A percentile compares a stretch with the other conserved stretches of the same genome.
phyloP scores from a whole-genome alignment of 257 asterid genomes.

The Pogostemon cablin region DNA sequence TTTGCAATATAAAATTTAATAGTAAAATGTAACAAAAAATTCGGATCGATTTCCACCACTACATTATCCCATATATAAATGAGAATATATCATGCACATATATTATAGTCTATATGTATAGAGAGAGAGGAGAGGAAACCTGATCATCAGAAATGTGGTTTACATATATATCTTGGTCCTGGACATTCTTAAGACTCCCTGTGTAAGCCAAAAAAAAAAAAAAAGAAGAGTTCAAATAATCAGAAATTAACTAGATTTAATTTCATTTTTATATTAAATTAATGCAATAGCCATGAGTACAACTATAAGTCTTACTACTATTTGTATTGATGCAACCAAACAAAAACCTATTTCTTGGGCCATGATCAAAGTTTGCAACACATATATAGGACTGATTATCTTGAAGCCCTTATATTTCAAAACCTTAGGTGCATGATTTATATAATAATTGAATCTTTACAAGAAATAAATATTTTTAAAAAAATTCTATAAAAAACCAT shows the following conservation, averaged over 20 bases:
- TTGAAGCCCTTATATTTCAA: background rate
- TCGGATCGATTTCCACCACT: too few relatives aligned
- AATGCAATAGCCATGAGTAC: too few relatives aligned
- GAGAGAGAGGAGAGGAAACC: slow-evolving; percentile 28
- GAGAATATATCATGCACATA: background rate
- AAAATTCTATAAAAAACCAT: background rate
- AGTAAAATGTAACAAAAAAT: too few relatives aligned
- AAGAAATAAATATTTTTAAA: background rate
- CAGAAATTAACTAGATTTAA: background rate
- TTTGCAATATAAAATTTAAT: too few relatives aligned
- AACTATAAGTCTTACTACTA: too few relatives aligned
- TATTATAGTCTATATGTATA: background rate
- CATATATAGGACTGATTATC: too few relatives aligned
- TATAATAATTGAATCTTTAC: background rate
- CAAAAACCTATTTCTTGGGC: background rate
- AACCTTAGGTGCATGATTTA: background rate
- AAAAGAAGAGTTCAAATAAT: background rate
- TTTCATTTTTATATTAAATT: background rate
- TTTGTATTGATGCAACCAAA: too few relatives aligned
- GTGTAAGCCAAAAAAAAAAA: slow-evolving; percentile 18
- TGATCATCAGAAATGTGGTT: slow-evolving; percentile 21
- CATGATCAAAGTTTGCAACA: background rate
- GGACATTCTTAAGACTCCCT: slow-evolving; percentile 36
- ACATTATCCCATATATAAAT: too few relatives aligned
- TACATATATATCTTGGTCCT: background rate